Evolutionary conservation across 208 protist species (phyloP), one percentile per base, ranked within the genome.

Genomic region (Plasmodiophora brassicae): DNA sequence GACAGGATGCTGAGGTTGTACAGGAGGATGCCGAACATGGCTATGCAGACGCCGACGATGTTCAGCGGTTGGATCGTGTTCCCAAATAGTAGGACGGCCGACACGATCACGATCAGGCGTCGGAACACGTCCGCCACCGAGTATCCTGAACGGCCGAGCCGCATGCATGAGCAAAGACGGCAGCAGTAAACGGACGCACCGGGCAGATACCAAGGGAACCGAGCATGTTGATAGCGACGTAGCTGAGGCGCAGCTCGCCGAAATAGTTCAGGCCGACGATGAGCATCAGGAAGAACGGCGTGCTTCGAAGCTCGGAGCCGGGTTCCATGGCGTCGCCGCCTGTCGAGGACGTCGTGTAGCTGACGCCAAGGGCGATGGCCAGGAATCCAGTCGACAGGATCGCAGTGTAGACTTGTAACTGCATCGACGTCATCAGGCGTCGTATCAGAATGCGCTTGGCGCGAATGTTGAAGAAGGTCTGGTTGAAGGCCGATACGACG

Each of bases 381-480:
- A 78, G 41, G 20, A 78, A 78, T 38, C 32, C 41, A 78, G 65
- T 5, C 5, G 65, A 78, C 20, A 78, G 5, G 20, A n/a, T 38
- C 20, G 65, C 65, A 38, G 65, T 78, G 65, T 44, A 78, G 5
- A 78, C 65, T 32, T 78, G 65, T 5, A 78, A 32, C n/a, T 78
- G 65, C 65, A 78, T 78, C n/a, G 65, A 38, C 5, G 65, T 36
- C 5, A 78, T 38, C 10, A 32, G 32, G 32, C 41, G 14, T 32
- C 41, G 65, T 5, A 78, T 78, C 5, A 78, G 65, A 38, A 78
- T 78, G 65, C 65, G 32, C 65, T 78, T 78, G 65, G 65, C 65
- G n/a, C n/a, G 65, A 14, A 78, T 5, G 41, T 78, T 78, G 65
- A 78, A 78, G 41, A 78, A 78, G 14, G 65, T 78, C n/a, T 78